These are phyloP conservation scores for Phialophora chinensis DNA, from an alignment of 2,329 filamentous ascomycete species.

Conservation along the genomic window DNA sequence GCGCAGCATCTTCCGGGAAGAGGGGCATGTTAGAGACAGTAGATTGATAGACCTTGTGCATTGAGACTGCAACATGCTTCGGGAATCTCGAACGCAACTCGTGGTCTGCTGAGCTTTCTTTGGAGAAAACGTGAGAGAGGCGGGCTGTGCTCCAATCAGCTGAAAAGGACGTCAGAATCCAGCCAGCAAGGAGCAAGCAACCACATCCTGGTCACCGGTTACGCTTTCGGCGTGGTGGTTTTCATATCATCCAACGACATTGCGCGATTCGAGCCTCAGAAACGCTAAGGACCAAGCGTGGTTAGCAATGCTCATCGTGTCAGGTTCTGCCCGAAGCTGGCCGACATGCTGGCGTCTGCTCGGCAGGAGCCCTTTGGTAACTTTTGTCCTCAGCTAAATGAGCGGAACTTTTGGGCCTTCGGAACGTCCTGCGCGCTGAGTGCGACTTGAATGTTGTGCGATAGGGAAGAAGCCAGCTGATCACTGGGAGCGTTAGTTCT, in stretches of 20 bases:
- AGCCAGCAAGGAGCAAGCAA: slow-evolving; percentile 2
- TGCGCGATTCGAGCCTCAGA: background rate
- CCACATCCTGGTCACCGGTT: slow-evolving; percentile 8
- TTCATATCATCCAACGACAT: slow-evolving; percentile 2
- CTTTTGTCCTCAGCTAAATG: background rate
- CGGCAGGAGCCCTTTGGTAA: slow-evolving; percentile 1
- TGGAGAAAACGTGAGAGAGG: background rate
- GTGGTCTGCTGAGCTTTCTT: slow-evolving; percentile 2
- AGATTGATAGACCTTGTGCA: background rate
- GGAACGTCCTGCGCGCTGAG: background rate
- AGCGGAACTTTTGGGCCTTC: background rate
- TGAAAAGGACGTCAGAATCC: background rate
- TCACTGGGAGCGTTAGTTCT: background rate
- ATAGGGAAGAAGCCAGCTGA: background rate
- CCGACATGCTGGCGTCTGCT: background rate
- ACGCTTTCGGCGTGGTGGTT: background rate
- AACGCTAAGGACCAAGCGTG: background rate
- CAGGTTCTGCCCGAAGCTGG: slow-evolving; percentile 16
- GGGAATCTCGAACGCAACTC: background rate
- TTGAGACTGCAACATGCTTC: background rate
- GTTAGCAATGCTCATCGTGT: background rate
- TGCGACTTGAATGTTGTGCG: background rate
- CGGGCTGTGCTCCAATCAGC: slow-evolving; percentile 11
- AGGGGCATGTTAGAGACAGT: slow-evolving; percentile 2
- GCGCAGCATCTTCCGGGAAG: slow-evolving; percentile 4